Percentiles rank a stretch among this genome's conserved stretches.
Evolutionary conservation across 306 rosid genomes (phyloP).

Genomic region (Quercus aquifolioides): DNA sequence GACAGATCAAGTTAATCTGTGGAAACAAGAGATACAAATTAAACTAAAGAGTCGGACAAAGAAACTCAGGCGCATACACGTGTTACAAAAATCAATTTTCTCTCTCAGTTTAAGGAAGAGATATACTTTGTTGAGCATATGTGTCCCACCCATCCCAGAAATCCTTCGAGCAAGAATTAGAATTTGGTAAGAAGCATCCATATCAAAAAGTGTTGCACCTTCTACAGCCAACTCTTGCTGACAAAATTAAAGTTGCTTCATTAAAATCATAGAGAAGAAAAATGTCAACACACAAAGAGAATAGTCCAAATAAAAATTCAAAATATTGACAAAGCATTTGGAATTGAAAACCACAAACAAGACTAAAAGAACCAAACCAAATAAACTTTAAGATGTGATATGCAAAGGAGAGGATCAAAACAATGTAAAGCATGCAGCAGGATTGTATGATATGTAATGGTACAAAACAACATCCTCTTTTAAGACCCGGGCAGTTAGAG

Average conservation of each 20-base stretch:
- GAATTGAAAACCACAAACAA: too few species aligned
- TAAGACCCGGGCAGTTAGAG: too few species aligned
- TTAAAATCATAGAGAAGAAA: background rate
- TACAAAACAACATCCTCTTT: too few species aligned
- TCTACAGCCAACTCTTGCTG: slow-evolving; percentile 19
- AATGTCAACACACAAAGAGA: background rate
- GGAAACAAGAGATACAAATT: too few species aligned
- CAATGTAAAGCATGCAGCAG: too few species aligned
- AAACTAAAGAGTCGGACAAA: background rate
- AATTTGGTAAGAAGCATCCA: slow-evolving; percentile 11
- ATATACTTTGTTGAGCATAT: slow-evolving; percentile 12
- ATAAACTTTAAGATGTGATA: too few species aligned
- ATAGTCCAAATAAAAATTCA: too few species aligned
- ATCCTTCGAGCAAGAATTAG: slow-evolving; percentile 19
- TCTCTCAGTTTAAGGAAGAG: background rate
- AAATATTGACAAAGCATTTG: too few species aligned
- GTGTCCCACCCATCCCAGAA: slow-evolving; percentile 10
- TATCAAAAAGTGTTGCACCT: slow-evolving; percentile 11
- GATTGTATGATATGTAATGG: too few species aligned
- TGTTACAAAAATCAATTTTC: background rate
- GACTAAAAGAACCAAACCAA: too few species aligned
- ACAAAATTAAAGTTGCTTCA: background rate
- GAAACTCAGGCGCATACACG: background rate
- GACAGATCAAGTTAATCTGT: slow-evolving; percentile 4
- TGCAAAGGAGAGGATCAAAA: too few species aligned